A percentile compares a stretch with the other conserved stretches of the same genome.
These are phyloP conservation scores for Solanum paucissectum DNA, from an alignment of 257 asterid species.

Conservation along the genomic window DNA sequence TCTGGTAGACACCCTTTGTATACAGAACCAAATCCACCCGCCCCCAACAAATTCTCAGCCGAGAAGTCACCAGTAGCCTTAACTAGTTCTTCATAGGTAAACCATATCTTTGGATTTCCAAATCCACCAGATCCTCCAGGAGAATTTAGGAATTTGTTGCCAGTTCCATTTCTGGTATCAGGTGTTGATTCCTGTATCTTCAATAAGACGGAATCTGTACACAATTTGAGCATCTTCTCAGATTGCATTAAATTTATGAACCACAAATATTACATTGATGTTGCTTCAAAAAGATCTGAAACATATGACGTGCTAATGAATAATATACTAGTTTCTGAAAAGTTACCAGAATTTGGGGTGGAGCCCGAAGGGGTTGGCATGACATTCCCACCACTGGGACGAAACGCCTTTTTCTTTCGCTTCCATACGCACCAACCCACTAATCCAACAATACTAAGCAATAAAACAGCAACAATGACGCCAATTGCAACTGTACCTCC, in stretches of 20 bases:
- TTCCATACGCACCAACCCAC: constrained; percentile 42
- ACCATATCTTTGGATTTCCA: constrained; percentile 63
- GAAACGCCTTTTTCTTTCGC: constrained; percentile 54
- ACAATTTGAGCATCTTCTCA: constrained; percentile 12
- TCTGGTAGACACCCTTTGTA: constrained; percentile 69
- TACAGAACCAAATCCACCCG: constrained; percentile 92
- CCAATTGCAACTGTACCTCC: constrained; percentile 41
- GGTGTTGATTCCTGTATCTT: constrained; percentile 37
- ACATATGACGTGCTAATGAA: neutral
- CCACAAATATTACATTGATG: neutral
- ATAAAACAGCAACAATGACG: constrained; percentile 20
- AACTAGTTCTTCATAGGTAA: constrained; percentile 57
- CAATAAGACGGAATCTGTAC: constrained; percentile 49
- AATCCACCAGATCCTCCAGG: constrained; percentile 51
- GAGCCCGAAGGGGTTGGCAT: constrained; percentile 42
- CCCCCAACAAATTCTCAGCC: constrained; percentile 61
- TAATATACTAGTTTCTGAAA: neutral
- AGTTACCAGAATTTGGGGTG: constrained; percentile 56
- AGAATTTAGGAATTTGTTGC: constrained; percentile 24
- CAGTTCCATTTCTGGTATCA: constrained; percentile 28
- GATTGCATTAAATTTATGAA: neutral
- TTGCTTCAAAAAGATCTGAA: neutral
- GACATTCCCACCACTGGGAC: constrained; percentile 36
- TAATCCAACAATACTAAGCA: constrained; percentile 46
- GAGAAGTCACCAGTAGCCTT: constrained; percentile 74